phyloP scores from a whole-genome alignment of 495 filamentous ascomycete genomes.

The Clavariopsis aquatica region DNA sequence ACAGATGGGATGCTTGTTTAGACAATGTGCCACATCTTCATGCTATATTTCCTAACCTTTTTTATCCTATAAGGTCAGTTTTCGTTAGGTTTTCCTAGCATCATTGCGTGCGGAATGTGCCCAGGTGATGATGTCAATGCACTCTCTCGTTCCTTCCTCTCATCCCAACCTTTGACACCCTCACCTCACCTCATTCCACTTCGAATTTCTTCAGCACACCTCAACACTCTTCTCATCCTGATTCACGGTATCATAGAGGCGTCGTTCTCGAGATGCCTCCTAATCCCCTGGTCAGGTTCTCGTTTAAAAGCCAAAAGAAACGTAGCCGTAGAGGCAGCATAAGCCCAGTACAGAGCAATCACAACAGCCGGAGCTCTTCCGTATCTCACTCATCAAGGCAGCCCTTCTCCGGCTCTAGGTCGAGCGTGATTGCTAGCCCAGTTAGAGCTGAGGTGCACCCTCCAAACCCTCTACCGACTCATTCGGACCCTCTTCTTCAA shows the following conservation, averaged over 20 bases:
- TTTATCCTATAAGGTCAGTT: no score
- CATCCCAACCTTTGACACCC: no score
- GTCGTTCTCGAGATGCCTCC: background rate
- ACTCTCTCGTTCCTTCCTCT: no score
- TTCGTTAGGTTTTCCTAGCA: no score
- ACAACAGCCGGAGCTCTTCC: background rate
- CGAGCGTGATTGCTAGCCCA: background rate
- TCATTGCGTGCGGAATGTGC: no score
- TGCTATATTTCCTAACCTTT: no score
- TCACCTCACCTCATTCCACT: background rate
- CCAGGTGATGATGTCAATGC: no score
- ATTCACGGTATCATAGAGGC: no score
- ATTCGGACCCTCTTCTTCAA: background rate
- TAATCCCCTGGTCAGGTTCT: background rate
- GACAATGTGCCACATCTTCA: no score
- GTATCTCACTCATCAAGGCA: slow-evolving; percentile 7
- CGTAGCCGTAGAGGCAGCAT: background rate
- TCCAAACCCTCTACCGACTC: background rate
- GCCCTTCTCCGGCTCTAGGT: slow-evolving; percentile 1
- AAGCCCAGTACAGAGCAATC: background rate
- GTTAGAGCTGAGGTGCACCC: background rate
- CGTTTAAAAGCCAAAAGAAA: background rate
- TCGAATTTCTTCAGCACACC: background rate
- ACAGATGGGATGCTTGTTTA: no score
- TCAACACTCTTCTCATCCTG: no score